Conservation (phyloP, 371 early-diverging fungal genomes). For the Lichtheimia corymbifera region DNA sequence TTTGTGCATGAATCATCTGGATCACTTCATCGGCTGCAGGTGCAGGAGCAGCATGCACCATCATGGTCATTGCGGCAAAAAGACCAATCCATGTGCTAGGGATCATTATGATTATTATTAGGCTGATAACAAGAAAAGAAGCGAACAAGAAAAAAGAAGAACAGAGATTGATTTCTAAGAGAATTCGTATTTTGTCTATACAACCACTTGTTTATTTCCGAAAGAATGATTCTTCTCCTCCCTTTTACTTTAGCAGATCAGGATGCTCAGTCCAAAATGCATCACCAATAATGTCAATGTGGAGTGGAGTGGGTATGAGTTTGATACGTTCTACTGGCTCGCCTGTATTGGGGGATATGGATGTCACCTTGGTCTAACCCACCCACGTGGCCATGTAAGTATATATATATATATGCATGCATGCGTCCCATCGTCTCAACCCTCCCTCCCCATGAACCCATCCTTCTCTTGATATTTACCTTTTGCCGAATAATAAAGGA, state of each 20-base stretch:
- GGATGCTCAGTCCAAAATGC: constrained; percentile 75
- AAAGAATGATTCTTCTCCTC: neutral
- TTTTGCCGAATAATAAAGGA: constrained; percentile 71
- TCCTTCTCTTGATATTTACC: constrained; percentile 23
- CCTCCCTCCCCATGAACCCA: no score
- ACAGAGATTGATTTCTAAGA: neutral
- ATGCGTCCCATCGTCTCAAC: neutral
- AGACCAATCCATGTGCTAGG: neutral
- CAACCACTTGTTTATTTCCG: constrained; percentile 1
- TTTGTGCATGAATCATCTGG: constrained; percentile 9
- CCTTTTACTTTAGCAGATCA: constrained; percentile 23
- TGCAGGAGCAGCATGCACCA: neutral
- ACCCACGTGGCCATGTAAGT: neutral
- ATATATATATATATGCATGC: neutral
- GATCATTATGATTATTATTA: neutral
- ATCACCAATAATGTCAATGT: constrained; percentile 88
- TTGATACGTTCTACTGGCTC: constrained; percentile 35
- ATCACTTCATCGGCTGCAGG: neutral
- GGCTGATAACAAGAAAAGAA: neutral
- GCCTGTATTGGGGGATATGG: constrained; percentile 37
- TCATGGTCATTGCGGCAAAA: neutral
- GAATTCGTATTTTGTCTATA: constrained; percentile 1
- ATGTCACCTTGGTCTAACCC: constrained; percentile 37
- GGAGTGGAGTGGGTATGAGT: constrained; percentile 50
- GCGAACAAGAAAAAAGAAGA: neutral